These are phyloP conservation scores for Eimeria maxima DNA, from an alignment of 169 alveolate species.

Conservation along the genomic window DNA sequence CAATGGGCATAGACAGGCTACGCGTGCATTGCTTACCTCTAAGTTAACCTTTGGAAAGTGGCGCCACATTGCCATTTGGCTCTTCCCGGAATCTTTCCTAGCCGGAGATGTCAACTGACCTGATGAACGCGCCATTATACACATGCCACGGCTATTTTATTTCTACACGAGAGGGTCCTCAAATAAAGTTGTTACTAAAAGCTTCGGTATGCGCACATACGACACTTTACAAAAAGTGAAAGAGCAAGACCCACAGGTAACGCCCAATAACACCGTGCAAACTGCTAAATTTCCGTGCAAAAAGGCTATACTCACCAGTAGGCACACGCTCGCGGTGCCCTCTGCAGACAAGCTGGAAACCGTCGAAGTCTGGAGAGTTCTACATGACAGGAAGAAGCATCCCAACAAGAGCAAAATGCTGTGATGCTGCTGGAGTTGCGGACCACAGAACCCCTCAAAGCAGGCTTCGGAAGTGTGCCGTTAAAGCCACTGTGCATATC, in stretches of 20 bases:
- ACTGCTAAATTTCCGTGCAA: neutral
- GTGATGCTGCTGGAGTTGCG: neutral
- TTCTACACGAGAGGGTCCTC: neutral
- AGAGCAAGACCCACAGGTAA: neutral
- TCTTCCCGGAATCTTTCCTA: neutral
- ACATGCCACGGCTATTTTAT: neutral
- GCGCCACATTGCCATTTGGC: slow-evolving; percentile 36
- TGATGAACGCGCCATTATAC: neutral
- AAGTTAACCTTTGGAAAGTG: slow-evolving; percentile 42
- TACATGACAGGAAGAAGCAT: neutral
- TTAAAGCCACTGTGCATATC: neutral
- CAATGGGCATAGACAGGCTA: neutral
- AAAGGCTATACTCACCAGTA: neutral
- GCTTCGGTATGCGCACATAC: neutral
- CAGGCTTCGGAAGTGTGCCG: neutral
- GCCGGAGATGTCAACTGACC: neutral
- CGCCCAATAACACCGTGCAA: neutral
- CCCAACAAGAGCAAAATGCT: neutral
- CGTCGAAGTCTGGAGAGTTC: slow-evolving; percentile 17
- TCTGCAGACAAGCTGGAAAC: slow-evolving; percentile 17
- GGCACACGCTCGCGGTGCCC: neutral
- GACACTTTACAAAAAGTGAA: neutral
- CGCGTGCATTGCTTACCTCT: neutral
- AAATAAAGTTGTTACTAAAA: neutral
- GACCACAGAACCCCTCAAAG: neutral